Evolutionary conservation across 768 basidiomycete genomes (phyloP), one percentile per base, ranked within the genome.

Genomic region (Leccinum uliginosum): DNA sequence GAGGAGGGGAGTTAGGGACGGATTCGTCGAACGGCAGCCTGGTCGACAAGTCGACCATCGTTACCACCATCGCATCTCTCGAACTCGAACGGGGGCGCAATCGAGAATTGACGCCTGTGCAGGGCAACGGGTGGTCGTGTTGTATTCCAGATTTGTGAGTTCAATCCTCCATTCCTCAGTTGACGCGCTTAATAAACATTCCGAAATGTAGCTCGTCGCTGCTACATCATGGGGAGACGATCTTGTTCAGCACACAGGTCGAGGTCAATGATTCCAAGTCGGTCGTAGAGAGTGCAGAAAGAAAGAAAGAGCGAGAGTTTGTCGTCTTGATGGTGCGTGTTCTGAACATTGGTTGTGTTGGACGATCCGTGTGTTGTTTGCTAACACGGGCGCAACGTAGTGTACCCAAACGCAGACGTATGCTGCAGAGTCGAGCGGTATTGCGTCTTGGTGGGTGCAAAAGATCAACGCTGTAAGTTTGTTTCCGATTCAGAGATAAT

Each of bases 271-370:
- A 82, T 49, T 66, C 73, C 17, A 76, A 77, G 34, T 71, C 69
- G 43, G 68, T 76, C 43, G 68, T 86, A 8, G 71, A 74, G 4
- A 74, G 76, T 24, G 79, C 80, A 1, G 81, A 80, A 53, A 70
- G 75, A 27, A 83, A 83, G 63, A 74, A 81, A 45, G 82, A 81
- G 54, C 73, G 80, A 34, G 82, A 83, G 65, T 84, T 87, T 65
- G 78, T 81, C 15, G 76, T 87, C 35, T 69, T 84, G 62, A 83
- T 84, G 40, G 85, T 86, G 58, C 65, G 82, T 73, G 19, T 34
- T 56, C n/a, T n/a, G n/a, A n/a, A n/a, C 34, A 27, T 19, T 4
- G 53, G 21, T 6, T 3, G 23, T 7, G 19, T 27, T 35, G 51
- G 32, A 32, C 32, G 32, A 32, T 32, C 32, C 5, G 32, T 32